Evolutionary conservation across 768 basidiomycete species (phyloP).

Genomic region (Lactarius quietus): DNA sequence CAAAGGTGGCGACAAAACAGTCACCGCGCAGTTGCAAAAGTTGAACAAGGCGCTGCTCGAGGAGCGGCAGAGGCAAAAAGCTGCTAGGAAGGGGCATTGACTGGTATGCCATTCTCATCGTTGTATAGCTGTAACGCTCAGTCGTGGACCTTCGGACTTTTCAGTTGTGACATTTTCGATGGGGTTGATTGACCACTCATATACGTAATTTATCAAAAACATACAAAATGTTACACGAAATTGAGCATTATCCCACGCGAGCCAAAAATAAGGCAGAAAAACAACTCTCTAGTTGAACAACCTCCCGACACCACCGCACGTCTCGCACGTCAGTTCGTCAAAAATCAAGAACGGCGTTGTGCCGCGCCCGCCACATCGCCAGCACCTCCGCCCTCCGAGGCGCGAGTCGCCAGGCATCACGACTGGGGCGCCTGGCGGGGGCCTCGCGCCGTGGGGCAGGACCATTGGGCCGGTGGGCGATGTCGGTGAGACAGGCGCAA

Average conservation of each 20-base stretch:
- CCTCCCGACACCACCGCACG: constrained; percentile 65
- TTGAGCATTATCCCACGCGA: neutral
- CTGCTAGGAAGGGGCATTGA: neutral
- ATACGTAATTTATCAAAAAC: neutral
- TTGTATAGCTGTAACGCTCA: neutral
- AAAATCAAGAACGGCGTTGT: constrained; percentile 49
- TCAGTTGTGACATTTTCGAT: neutral
- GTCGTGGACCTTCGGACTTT: neutral
- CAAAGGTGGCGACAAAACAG: constrained; percentile 36
- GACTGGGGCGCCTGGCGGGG: constrained; percentile 44
- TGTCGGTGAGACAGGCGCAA: neutral
- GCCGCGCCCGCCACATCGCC: constrained; percentile 62
- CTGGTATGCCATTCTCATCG: neutral
- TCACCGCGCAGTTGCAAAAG: constrained; percentile 37
- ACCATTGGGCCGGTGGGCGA: constrained; percentile 17
- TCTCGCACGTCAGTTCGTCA: constrained; percentile 48
- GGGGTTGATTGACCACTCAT: neutral
- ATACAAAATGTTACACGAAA: neutral
- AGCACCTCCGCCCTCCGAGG: constrained; percentile 64
- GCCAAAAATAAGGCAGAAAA: neutral
- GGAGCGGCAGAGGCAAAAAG: constrained; percentile 25
- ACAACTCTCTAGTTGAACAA: constrained; percentile 6
- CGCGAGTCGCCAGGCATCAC: constrained; percentile 64
- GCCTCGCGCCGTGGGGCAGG: constrained; percentile 27
- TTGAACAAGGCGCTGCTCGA: constrained; percentile 35